Conservation (phyloP, 2,329 filamentous ascomycete genomes). For the Fusarium caatingaense region DNA sequence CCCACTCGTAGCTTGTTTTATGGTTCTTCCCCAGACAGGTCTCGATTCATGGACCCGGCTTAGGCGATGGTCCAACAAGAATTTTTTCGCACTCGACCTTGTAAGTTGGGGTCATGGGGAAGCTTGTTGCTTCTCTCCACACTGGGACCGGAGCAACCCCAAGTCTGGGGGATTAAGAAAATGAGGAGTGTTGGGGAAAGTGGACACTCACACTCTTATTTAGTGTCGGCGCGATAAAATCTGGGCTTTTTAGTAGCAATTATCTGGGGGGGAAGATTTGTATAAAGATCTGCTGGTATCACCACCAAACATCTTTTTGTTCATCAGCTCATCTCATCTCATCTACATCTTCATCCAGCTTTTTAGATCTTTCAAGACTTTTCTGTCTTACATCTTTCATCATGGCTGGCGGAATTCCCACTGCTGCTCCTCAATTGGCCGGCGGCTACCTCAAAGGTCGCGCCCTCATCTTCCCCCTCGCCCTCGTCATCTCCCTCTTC, state of each 20-base stretch:
- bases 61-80: slow-evolving; percentile 19
- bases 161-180: slow-evolving; percentile 27
- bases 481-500: slow-evolving; percentile 63
- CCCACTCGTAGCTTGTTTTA: slow-evolving; percentile 35
- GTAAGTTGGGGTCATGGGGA: slow-evolving; percentile 17
- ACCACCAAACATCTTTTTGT: not conserved
- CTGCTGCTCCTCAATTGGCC: slow-evolving; percentile 38
- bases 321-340: slow-evolving; percentile 20
- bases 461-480: slow-evolving; percentile 67
- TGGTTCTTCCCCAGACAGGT: slow-evolving; percentile 37
- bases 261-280: slow-evolving; percentile 8
- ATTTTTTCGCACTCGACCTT: slow-evolving; percentile 7
- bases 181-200: slow-evolving; percentile 32
- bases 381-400: not conserved
- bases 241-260: not conserved
- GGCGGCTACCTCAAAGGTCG: slow-evolving; percentile 43
- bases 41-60: slow-evolving; percentile 14
- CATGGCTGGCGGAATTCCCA: slow-evolving; percentile 43
- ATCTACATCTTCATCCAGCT: slow-evolving; percentile 1
- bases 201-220: slow-evolving; percentile 3
- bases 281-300: slow-evolving; percentile 29
- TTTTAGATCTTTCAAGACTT: slow-evolving; percentile 4
- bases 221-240: slow-evolving; percentile 25
- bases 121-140: slow-evolving; percentile 14
- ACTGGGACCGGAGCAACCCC: slow-evolving; percentile 2